Evolutionary conservation across 169 alveolate species (phyloP), one percentile per base, ranked within the genome.

Genomic region (Theileria parva): DNA sequence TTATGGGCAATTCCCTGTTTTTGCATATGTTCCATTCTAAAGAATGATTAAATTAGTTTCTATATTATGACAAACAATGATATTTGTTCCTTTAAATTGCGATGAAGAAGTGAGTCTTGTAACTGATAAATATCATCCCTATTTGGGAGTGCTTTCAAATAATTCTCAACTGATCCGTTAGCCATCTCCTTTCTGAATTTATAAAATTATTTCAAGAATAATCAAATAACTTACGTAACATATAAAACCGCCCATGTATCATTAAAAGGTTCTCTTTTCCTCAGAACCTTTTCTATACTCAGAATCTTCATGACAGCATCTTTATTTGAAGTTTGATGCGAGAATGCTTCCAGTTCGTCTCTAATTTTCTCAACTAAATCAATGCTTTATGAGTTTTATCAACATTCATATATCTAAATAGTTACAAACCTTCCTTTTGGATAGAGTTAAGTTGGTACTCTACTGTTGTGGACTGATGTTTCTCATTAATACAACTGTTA

Each of bases 211-310:
- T 57, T 25, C 32, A 57, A 21, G 34, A 25, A 57, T 57, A 3
- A 57, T 19, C 5, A 21, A 57, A 21, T 17, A 21, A 27, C 55
- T 23, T 50, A 57, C 78, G 74, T 51, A 19, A 19, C 37, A 8
- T 70, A 70, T 17, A 70, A 53, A 19, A 70, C 21, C 2, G 27
- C 27, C 51, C 55, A 27, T 57, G 67, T 70, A 8, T 70, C 51
- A 27, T 7, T 70, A 19, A 53, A 70, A 19, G 65, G 78, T 70
- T 57, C 55, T 27, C 66, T 70, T 39, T 70, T 70, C 57, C 78
- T 70, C 67, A 70, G 25, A 8, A 70, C 53, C 37, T 70, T 70
- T 19, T 44, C 48, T 19, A 70, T 39, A 37, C 73, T 19, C 0
- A 70, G 28, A 27, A 70, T 70, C 28, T 70, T 23, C 27, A 70